A percentile compares a stretch with the other conserved stretches of the same genome.
Conservation (phyloP, 2,329 filamentous ascomycete genomes). For the Biscogniauxia marginata region DNA sequence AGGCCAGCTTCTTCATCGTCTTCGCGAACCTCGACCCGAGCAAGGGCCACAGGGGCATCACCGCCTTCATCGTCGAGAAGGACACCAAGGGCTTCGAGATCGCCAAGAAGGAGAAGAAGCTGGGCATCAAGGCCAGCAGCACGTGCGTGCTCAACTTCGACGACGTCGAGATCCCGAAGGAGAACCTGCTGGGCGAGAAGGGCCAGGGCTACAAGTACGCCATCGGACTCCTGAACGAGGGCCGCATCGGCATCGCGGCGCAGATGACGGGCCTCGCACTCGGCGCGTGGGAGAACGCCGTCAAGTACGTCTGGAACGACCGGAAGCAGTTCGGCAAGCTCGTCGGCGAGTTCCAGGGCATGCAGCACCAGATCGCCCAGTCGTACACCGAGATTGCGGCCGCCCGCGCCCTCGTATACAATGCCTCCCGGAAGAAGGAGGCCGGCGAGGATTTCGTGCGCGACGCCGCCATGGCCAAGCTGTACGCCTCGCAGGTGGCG, state of each 20-base stretch:
- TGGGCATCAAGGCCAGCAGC: conserved; percentile 92
- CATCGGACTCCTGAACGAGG: conserved; percentile 91
- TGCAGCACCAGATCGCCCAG: conserved; percentile 98
- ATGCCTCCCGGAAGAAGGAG: conserved; percentile 97
- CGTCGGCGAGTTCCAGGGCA: conserved; percentile 95
- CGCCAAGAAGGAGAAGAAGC: conserved; percentile 99
- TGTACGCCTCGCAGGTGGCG: conserved; percentile 91
- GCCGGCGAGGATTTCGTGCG: conserved; percentile 91
- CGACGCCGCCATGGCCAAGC: conserved; percentile 97
- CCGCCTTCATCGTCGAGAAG: conserved; percentile 94
- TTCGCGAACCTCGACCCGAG: conserved; percentile 92
- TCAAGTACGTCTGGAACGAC: conserved; percentile 96
- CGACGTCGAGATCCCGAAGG: conserved; percentile 85
- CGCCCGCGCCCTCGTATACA: conserved; percentile 89
- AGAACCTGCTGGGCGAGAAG: conserved; percentile 82
- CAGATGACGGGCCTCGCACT: conserved; percentile 98
- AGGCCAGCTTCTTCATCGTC: conserved; percentile 93
- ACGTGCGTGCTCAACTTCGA: conserved; percentile 98
- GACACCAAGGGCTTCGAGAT: conserved; percentile 85
- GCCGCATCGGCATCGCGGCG: conserved; percentile 94
- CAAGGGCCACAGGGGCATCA: conserved; percentile 96
- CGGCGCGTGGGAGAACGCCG: conserved; percentile 93
- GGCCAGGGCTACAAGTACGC: conserved; percentile 98
- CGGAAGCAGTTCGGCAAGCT: conserved; percentile 93
- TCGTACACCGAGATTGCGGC: conserved; percentile 91